phyloP scores from a whole-genome alignment of 306 rosid genomes.

The Inga oerstediana region DNA sequence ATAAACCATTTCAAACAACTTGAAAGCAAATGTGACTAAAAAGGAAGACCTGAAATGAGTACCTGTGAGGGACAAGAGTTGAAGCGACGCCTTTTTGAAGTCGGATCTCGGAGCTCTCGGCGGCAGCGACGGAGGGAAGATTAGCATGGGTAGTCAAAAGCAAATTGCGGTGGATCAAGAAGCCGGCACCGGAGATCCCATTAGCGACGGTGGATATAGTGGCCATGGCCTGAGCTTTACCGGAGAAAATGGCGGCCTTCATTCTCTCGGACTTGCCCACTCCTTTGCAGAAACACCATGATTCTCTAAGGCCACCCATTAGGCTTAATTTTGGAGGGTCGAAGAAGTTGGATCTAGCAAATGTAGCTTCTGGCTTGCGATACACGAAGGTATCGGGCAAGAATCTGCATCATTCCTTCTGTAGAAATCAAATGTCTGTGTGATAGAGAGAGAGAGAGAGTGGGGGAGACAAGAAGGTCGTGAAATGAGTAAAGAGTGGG shows the following conservation, averaged over 20 bases:
- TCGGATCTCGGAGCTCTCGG: conserved; percentile 83
- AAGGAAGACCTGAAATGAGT: not conserved
- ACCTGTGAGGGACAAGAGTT: conserved; percentile 74
- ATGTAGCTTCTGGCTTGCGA: conserved; percentile 10
- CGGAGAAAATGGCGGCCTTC: conserved; percentile 76
- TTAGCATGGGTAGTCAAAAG: conserved; percentile 87
- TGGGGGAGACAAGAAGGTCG: conserved; percentile 41
- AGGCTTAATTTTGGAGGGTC: not conserved
- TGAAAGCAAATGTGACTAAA: not conserved
- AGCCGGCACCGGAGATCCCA: conserved; percentile 64
- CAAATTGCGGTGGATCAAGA: conserved; percentile 84
- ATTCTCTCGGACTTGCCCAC: conserved; percentile 83
- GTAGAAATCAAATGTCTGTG: not conserved
- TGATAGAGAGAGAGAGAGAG: conserved; percentile 22
- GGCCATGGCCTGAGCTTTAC: conserved; percentile 72
- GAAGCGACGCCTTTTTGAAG: conserved; percentile 76
- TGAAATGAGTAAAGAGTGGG: conserved; percentile 46
- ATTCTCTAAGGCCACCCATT: conserved; percentile 83
- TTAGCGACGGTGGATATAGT: conserved; percentile 47
- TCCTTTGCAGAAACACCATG: conserved; percentile 98
- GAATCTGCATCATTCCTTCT: conserved; percentile 12
- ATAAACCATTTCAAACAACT: not conserved
- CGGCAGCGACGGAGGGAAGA: conserved; percentile 72
- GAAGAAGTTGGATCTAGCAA: conserved; percentile 47
- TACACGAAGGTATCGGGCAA: not conserved